Evolutionary conservation across 225 moss, liverwort and hornwort genomes (phyloP), one percentile per base, ranked within the genome.

Genomic region (Physcomitrellopsis africana): DNA sequence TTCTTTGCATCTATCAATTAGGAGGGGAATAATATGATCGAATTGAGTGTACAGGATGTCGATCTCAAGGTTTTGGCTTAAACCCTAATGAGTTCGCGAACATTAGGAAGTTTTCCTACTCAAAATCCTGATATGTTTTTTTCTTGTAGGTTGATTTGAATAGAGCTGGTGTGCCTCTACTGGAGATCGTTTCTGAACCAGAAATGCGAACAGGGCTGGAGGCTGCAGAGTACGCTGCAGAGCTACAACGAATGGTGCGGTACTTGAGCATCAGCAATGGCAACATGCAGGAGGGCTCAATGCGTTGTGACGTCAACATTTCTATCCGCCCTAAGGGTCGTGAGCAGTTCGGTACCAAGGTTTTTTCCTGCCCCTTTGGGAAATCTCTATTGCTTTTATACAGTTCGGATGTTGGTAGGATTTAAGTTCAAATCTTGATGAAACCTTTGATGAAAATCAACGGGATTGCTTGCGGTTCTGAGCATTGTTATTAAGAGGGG

Each of bases 141-240:
- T 44, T 9, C 29, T 61, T 68, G 77, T 86, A 99, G 97, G 97
- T 99, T 55, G 97, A 99, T 85, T 83, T 99, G 79, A 99, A 99
- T 42, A 90, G 97, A 81, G 97, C 97, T 9, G 97, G 95, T 62
- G 93, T 99, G 58, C 97, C 95, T 13, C 79, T 99, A 69, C 75
- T 99, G 83, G 97, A 99, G 82, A 91, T 99, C n/a, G 97, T 99
- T 19, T 99, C 97, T 22, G 97, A 99, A 73, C 97, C 97, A 15
- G 97, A 99, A 72, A 99, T 99, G 97, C 90, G 95, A 62, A 90
- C 93, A 14, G 97, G 97, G 42, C 76, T 95, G 37, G 97, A 99
- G 74, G 97, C 97, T 53, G 97, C 97, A 27, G 97, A 99, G 51
- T 99, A 99, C 81, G 97, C 94, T 57, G 94, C 97, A 42, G 97